Evolutionary conservation across 306 rosid genomes (phyloP).

Genomic region (Fragaria iinumae): DNA sequence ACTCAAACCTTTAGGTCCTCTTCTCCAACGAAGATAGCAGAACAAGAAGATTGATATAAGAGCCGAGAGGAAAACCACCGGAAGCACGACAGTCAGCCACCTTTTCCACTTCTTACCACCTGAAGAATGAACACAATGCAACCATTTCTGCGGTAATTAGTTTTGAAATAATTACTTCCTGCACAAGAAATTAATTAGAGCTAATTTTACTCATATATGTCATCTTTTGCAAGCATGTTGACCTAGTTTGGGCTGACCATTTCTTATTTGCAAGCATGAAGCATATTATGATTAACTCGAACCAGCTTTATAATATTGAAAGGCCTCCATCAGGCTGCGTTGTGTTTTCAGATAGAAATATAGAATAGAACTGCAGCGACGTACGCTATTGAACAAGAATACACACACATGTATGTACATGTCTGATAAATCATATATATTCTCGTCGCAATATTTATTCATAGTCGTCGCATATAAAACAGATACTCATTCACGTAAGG

Average conservation of each 20-base stretch:
- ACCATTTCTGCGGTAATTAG: background rate
- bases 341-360: background rate
- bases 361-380: background rate
- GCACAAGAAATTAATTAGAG: background rate
- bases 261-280: background rate
- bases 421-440: background rate
- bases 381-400: background rate
- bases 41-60: background rate
- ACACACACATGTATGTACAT: background rate
- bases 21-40: background rate
- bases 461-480: background rate
- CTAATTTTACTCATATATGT: background rate
- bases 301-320: background rate
- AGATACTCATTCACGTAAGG: background rate
- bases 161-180: too few species aligned
- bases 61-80: background rate
- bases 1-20: slow-evolving; percentile 10
- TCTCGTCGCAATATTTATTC: background rate
- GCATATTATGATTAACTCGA: background rate
- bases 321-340: background rate
- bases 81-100: slow-evolving; percentile 3
- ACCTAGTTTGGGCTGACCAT: background rate
- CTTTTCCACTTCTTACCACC: slow-evolving; percentile 9
- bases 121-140: background rate
- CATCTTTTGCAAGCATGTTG: background rate